Conservation (phyloP, 1,284 basidiomycete species). For the Erythrobasidium hasegawianum region DNA sequence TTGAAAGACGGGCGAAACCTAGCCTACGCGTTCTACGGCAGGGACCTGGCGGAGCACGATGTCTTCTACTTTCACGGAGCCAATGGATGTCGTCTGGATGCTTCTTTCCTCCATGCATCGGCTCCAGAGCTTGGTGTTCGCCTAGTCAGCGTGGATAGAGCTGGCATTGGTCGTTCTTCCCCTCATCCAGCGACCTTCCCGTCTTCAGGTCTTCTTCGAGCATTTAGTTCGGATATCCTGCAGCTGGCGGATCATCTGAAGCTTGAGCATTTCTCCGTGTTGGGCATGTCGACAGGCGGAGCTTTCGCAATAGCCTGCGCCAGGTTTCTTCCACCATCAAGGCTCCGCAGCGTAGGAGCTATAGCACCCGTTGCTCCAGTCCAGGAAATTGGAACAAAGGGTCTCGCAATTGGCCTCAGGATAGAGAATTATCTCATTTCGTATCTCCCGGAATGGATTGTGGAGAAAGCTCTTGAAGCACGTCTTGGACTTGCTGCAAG, state of each 20-base stretch:
- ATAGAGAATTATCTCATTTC: neutral
- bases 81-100: conserved; percentile 8
- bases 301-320: conserved; percentile 13
- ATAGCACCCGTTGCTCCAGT: conserved; percentile 10
- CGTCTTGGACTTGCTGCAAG: neutral
- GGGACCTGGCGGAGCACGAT: neutral
- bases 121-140: neutral
- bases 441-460: neutral
- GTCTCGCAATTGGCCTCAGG: no score
- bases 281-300: conserved; percentile 16
- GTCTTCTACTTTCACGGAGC: conserved; percentile 28
- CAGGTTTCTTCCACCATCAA: neutral
- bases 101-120: neutral
- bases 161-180: conserved; percentile 15
- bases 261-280: neutral
- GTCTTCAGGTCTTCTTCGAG: neutral
- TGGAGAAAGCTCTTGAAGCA: neutral
- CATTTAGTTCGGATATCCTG: neutral
- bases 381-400: neutral
- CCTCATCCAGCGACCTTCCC: neutral
- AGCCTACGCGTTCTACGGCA: neutral
- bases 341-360: neutral
- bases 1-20: neutral
- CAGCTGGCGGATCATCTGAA: conserved; percentile 1
- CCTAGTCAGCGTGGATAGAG: conserved; percentile 25